Evolutionary conservation across 148 eudicot species (phyloP).

Genomic region (Euryodendron excelsum): DNA sequence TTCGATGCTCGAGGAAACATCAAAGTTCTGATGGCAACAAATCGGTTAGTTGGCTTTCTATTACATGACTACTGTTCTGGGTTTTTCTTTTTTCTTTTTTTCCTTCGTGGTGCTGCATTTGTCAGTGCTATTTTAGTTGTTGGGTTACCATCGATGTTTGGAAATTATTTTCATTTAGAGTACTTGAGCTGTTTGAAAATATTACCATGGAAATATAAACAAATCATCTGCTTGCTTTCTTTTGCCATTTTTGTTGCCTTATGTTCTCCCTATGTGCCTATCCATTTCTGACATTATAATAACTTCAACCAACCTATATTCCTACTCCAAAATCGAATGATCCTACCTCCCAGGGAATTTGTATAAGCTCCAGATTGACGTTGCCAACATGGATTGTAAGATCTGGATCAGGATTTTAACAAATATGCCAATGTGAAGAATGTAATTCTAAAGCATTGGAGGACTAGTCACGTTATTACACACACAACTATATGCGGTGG

Average conservation of each 20-base stretch:
- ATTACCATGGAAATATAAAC: background rate
- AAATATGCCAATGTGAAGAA: too few species aligned
- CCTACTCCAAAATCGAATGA: too few species aligned
- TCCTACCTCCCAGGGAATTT: too few species aligned
- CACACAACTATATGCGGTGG: too few species aligned
- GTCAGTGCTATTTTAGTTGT: background rate
- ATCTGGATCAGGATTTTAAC: too few species aligned
- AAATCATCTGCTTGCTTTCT: background rate
- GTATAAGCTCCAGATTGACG: too few species aligned
- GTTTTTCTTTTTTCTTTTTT: too few species aligned
- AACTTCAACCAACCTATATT: background rate
- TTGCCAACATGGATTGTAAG: too few species aligned
- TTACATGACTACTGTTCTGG: background rate
- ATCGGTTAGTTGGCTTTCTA: constrained; percentile 44
- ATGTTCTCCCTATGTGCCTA: background rate
- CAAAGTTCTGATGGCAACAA: constrained; percentile 96
- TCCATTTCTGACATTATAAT: background rate
- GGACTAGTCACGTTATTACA: too few species aligned
- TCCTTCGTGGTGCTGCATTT: background rate
- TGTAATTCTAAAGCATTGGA: too few species aligned
- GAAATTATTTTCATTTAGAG: background rate
- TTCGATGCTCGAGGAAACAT: constrained; percentile 95
- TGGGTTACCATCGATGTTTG: background rate
- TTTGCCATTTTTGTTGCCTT: background rate
- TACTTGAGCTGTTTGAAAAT: background rate